Base-by-base conservation (phyloP, 2,329 filamentous ascomycete species). In the Ascocoryne sarcoides region DNA sequence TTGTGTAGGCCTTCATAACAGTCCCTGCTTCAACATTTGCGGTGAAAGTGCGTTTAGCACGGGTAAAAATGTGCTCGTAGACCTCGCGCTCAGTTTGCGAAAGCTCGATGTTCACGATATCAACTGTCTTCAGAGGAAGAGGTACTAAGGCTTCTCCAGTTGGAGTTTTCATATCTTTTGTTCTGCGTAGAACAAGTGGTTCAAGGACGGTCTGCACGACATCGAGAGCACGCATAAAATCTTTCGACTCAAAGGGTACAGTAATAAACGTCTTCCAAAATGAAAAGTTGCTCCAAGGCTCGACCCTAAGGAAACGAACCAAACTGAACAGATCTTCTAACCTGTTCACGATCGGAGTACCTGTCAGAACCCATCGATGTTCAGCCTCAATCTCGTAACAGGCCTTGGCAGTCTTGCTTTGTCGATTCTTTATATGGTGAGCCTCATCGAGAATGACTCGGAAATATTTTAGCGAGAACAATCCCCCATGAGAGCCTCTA, bases 211-310 rank as follows among this genome's bases (percentile, higher is more conserved):
- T 98, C 60, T 98, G 92, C 2, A 98, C 92, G 2, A 98, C 92
- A 58, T 96, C 92, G 5, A 98, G 70, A 1, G 92, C 92, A 4
- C 89, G 81, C 51, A 95, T 78, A 58, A 94, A 95, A 48, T 98
- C 84, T 51, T 92, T 92, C 0, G 87, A 90, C 61, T 98, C 92
- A 49, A 98, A 98, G 0, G 92, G 92, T 1, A 94, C 82, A 0
- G 92, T 98, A 57, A 98, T 96, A 60, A 98, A 98, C 0, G 92
- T 96, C 59, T 89, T 89, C 92, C 92, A 98, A 65, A 95, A 98
- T 0, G 89, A 95, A 61, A 98, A 98, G 60, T 96, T 96, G 56
- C 84, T 92, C 92, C 92, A 98, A 0, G 92, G 92, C 59, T 96
- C 90, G 3, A 98, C 92, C 42, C 86, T 81, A 9, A 98, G 67